These are phyloP conservation scores for Plasmodium fragile DNA, from an alignment of 169 alveolate species.

Conservation along the genomic window DNA sequence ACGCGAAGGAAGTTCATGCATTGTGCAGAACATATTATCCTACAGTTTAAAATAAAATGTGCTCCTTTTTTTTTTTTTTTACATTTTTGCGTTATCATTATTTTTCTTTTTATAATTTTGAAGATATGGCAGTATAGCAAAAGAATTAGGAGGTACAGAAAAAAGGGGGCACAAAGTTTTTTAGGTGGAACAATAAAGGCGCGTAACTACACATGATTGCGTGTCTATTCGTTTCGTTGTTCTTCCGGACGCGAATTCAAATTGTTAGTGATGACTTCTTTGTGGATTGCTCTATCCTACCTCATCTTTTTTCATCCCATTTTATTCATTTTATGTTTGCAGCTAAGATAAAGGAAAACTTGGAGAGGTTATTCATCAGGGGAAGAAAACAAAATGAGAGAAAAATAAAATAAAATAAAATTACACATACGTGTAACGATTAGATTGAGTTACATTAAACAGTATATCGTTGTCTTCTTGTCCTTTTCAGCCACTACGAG, in stretches of 20 bases:
- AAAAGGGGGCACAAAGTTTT: background rate
- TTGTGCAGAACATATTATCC: background rate
- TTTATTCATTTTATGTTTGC: background rate
- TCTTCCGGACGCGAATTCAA: background rate
- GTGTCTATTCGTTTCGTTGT: background rate
- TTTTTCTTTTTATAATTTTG: conserved; percentile 11
- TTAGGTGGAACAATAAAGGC: background rate
- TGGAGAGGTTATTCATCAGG: conserved; percentile 36
- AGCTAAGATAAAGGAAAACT: conserved; percentile 45
- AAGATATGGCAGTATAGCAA: conserved; percentile 41
- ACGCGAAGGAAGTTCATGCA: background rate
- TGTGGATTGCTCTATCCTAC: background rate
- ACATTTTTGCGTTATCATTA: background rate
- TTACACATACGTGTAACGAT: background rate
- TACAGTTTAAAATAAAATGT: background rate
- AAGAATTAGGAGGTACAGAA: conserved; percentile 58
- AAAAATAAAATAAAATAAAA: background rate
- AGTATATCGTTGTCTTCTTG: background rate
- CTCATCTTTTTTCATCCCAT: background rate
- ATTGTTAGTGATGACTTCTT: background rate
- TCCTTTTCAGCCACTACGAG: conserved; percentile 44
- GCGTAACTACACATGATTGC: background rate
- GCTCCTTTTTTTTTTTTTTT: background rate
- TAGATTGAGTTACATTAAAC: background rate
- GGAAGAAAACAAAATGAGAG: background rate